Conservation (phyloP, 768 basidiomycete genomes). For the Suillus lakei region DNA sequence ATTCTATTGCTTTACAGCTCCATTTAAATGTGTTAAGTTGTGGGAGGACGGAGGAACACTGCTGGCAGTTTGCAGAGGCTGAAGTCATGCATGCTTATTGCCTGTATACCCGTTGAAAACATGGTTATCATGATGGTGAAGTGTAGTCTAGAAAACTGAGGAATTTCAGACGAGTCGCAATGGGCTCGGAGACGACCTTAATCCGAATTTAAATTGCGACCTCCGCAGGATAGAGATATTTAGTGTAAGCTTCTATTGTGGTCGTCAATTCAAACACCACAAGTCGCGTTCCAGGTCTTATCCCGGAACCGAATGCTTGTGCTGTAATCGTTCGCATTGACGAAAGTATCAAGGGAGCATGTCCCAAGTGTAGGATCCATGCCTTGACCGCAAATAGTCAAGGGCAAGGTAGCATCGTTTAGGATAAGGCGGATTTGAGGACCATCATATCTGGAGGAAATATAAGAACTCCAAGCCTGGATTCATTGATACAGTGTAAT, state of each 20-base stretch:
- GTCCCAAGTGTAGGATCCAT: conserved; percentile 39
- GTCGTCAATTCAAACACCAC: conserved; percentile 23
- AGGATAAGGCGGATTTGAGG: conserved; percentile 48
- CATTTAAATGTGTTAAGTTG: too few species aligned
- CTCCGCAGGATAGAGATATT: background rate
- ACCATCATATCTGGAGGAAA: conserved; percentile 28
- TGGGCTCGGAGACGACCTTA: background rate
- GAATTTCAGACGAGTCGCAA: background rate
- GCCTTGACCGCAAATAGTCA: conserved; percentile 37
- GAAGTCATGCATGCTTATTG: too few species aligned
- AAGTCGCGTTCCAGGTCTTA: conserved; percentile 41
- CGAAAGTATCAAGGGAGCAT: conserved; percentile 43
- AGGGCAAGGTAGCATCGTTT: conserved; percentile 45
- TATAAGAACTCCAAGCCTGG: conserved; percentile 8
- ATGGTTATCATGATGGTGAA: too few species aligned
- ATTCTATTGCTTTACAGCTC: too few species aligned
- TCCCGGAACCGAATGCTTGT: conserved; percentile 35
- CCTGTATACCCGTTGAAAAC: too few species aligned
- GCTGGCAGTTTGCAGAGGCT: too few species aligned
- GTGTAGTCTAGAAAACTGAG: too few species aligned
- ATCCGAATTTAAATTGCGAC: background rate
- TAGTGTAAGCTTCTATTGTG: background rate
- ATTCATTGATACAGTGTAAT: background rate
- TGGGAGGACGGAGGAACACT: too few species aligned
- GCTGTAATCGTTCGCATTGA: conserved; percentile 31